Percentiles rank a stretch among this genome's conserved stretches.
These are phyloP conservation scores for Salix viminalis DNA, from an alignment of 345 rosid genomes.

Conservation along the genomic window DNA sequence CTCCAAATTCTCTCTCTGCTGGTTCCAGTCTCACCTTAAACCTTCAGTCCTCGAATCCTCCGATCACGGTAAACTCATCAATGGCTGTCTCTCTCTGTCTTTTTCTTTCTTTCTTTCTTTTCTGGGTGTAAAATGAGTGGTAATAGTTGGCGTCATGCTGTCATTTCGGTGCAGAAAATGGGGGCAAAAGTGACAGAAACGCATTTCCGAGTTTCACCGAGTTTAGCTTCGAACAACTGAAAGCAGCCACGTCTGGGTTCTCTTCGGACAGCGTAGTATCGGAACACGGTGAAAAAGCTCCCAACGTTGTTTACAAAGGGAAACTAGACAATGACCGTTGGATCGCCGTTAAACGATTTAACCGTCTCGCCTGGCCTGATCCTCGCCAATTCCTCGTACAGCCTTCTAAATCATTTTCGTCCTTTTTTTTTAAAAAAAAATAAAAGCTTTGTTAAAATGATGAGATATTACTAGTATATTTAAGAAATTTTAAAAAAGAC, in stretches of 20 bases:
- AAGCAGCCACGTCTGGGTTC: conserved; percentile 70
- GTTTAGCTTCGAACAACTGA: conserved; percentile 68
- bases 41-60: conserved; percentile 59
- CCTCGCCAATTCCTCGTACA: conserved; percentile 88
- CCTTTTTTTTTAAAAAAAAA: background rate
- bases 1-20: conserved; percentile 82
- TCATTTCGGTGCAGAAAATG: conserved; percentile 43
- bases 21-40: conserved; percentile 66
- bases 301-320: conserved; percentile 85
- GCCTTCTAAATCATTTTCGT: background rate
- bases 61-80: conserved; percentile 53
- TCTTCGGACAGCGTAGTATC: conserved; percentile 84
- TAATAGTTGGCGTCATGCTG: background rate
- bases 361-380: conserved; percentile 89
- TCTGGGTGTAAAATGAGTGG: background rate
- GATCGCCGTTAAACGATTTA: conserved; percentile 89
- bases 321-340: conserved; percentile 67
- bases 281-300: conserved; percentile 97
- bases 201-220: conserved; percentile 65
- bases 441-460: background rate
- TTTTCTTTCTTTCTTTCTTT: background rate
- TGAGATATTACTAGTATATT: background rate
- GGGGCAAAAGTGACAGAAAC: conserved; percentile 26
- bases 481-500: background rate
- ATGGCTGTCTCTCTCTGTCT: background rate